A percentile compares a stretch with the other conserved stretches of the same genome.
Evolutionary conservation across 805 yeast genomes (phyloP).

Genomic region (Schwanniomyces polymorphus): DNA sequence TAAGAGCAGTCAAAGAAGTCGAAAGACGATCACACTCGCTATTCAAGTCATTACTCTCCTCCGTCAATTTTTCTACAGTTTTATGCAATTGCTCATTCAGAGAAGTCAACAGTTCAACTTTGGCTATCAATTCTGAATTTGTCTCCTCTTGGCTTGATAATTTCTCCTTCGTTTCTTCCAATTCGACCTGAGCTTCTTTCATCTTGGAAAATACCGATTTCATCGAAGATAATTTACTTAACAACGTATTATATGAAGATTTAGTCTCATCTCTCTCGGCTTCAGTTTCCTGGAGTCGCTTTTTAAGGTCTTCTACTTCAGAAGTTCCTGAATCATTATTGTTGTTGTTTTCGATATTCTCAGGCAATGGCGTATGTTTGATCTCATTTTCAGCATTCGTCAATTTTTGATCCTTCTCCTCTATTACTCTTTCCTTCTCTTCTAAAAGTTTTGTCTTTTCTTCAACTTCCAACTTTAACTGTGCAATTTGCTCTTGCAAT

Average conservation of each 20-base stretch:
- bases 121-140: constrained; percentile 14
- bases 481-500: constrained; percentile 4
- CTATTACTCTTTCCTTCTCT: not conserved
- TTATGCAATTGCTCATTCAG: constrained; percentile 16
- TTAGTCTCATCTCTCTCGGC: constrained; percentile 59
- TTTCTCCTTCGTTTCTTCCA: constrained; percentile 53
- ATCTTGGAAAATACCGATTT: constrained; percentile 68
- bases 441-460: constrained; percentile 1
- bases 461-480: constrained; percentile 4
- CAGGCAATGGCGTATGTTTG: not conserved
- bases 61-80: constrained; percentile 18
- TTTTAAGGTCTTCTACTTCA: constrained; percentile 5
- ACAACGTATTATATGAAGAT: constrained; percentile 58
- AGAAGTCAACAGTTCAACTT: constrained; percentile 8
- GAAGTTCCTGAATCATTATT: not conserved
- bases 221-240: constrained; percentile 70
- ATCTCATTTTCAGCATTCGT: not conserved
- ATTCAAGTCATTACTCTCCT: constrained; percentile 44
- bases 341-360: not conserved
- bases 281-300: constrained; percentile 23
- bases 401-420: not conserved
- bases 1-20: constrained; percentile 33
- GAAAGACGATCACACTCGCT: constrained; percentile 55
- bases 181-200: constrained; percentile 67
- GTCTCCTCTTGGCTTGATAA: constrained; percentile 25